Evolutionary conservation across 176 grass and related monocot species (phyloP).

Genomic region (Aegilops tauschii): DNA sequence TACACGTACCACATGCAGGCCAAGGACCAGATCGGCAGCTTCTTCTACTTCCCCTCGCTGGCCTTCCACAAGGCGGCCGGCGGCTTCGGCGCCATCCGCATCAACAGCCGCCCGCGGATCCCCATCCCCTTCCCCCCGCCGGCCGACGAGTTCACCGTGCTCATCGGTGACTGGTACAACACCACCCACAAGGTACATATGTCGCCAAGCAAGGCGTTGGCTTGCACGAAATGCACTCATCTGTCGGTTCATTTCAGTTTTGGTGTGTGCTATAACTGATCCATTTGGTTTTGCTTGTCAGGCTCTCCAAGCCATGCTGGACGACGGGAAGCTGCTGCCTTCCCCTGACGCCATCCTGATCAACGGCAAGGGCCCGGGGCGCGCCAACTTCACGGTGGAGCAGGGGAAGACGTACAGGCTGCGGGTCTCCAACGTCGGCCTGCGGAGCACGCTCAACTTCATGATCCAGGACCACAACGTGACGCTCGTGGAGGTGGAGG

Average conservation of each 20-base stretch:
- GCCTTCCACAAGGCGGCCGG: slow-evolving; percentile 79
- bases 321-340: slow-evolving; percentile 48
- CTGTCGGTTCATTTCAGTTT: background rate
- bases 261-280: background rate
- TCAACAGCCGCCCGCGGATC: slow-evolving; percentile 49
- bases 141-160: slow-evolving; percentile 53
- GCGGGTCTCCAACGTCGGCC: slow-evolving; percentile 74
- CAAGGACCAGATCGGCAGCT: slow-evolving; percentile 95
- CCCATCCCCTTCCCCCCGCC: slow-evolving; percentile 65
- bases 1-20: slow-evolving; percentile 78
- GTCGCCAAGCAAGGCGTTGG: background rate
- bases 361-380: slow-evolving; percentile 59
- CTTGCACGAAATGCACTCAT: background rate
- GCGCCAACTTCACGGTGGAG: slow-evolving; percentile 46
- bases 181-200: slow-evolving; percentile 42
- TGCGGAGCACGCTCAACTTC: slow-evolving; percentile 65
- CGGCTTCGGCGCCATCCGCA: slow-evolving; percentile 60
- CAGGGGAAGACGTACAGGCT: slow-evolving; percentile 77
- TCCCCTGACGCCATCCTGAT: slow-evolving; percentile 66
- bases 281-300: slow-evolving; percentile 7
- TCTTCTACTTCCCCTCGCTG: slow-evolving; percentile 91
- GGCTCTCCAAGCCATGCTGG: slow-evolving; percentile 58
- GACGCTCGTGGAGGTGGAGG: slow-evolving; percentile 81
- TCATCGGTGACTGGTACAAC: slow-evolving; percentile 85
- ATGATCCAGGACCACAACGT: slow-evolving; percentile 57